Percentiles rank a stretch among this genome's conserved stretches.
phyloP scores from a whole-genome alignment of 306 rosid species.

The Corylus americana region DNA sequence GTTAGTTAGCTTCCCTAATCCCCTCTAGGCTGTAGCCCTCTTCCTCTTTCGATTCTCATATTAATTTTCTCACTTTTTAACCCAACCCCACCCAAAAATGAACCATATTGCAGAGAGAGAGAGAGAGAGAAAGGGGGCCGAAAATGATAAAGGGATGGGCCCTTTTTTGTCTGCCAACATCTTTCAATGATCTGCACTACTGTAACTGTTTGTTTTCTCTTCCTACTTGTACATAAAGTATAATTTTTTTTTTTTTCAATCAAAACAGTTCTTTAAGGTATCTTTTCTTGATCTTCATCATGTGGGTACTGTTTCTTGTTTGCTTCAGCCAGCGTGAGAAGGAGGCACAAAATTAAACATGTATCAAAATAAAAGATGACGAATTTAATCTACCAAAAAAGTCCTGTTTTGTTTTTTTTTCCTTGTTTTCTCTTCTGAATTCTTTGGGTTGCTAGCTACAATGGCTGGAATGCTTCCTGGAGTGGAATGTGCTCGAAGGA shows the following conservation, averaged over 20 bases:
- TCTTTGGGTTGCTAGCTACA: background rate
- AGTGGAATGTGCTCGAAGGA: slow-evolving; percentile 87
- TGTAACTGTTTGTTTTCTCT: background rate
- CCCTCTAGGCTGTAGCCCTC: background rate
- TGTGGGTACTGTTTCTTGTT: background rate
- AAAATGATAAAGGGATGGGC: slow-evolving; percentile 27
- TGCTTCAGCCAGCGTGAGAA: background rate
- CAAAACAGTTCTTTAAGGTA: background rate
- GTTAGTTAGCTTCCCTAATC: too few species aligned
- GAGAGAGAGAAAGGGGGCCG: background rate
- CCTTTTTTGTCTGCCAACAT: slow-evolving; percentile 35
- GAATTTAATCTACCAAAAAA: background rate
- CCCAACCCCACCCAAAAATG: background rate
- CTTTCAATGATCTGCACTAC: background rate
- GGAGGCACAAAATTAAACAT: background rate
- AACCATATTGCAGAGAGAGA: background rate
- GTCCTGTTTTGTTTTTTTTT: background rate
- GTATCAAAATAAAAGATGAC: background rate
- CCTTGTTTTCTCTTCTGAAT: background rate
- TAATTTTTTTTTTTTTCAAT: background rate
- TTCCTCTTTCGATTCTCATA: background rate
- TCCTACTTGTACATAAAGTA: background rate
- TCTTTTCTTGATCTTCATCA: background rate
- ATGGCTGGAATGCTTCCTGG: slow-evolving; percentile 94
- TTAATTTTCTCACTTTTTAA: background rate